Evolutionary conservation across 345 rosid genomes (phyloP).

Genomic region (Linum trigynum): DNA sequence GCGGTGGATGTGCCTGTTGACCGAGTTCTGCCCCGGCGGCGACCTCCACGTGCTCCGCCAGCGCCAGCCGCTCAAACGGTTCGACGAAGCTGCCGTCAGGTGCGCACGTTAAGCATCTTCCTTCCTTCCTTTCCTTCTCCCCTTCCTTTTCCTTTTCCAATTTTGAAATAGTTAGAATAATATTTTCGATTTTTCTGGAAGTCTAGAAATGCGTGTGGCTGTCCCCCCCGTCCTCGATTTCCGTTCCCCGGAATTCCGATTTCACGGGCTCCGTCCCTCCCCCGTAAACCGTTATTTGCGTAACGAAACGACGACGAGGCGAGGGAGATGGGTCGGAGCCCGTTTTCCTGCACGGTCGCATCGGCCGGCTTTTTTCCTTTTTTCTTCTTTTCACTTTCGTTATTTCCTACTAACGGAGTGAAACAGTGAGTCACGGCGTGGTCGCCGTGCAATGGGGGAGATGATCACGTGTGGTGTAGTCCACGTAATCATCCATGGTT

Average conservation of each 20-base stretch:
- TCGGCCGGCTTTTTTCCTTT: slow-evolving; percentile 6
- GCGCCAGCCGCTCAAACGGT: slow-evolving; percentile 62
- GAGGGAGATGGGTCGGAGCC: too few relatives aligned
- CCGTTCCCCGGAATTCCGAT: neutral
- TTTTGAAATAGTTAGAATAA: too few relatives aligned
- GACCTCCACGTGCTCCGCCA: slow-evolving; percentile 97
- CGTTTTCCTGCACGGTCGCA: slow-evolving; percentile 10
- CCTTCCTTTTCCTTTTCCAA: too few relatives aligned
- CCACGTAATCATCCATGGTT: slow-evolving; percentile 9
- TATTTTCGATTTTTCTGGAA: neutral
- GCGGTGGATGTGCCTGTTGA: slow-evolving; percentile 74
- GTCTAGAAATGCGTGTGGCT: neutral
- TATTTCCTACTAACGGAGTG: slow-evolving; percentile 12
- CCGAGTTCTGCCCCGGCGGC: slow-evolving; percentile 96
- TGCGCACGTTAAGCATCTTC: slow-evolving; percentile 14
- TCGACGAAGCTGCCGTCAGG: slow-evolving; percentile 86
- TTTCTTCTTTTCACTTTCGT: neutral
- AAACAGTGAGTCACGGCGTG: slow-evolving; percentile 10
- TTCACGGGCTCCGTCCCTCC: neutral
- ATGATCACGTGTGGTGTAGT: slow-evolving; percentile 19
- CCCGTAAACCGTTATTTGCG: neutral
- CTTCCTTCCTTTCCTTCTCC: neutral
- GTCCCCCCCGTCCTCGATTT: neutral
- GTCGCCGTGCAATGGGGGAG: slow-evolving; percentile 4
- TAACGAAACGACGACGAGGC: too few relatives aligned